Evolutionary conservation across 2,329 filamentous ascomycete species (phyloP).

Genomic region (Colletotrichum gigasporum): DNA sequence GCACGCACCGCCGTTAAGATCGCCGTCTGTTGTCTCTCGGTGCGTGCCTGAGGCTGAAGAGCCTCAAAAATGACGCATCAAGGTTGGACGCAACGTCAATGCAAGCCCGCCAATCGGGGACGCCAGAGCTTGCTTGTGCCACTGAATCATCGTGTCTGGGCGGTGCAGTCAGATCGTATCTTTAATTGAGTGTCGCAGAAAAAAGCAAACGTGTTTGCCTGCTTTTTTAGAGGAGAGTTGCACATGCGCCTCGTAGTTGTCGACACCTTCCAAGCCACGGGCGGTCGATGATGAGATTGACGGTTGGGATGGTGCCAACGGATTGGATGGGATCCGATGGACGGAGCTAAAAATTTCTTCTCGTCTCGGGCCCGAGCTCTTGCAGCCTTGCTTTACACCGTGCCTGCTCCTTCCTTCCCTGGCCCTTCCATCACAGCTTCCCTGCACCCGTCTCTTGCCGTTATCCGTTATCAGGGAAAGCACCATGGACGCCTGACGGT

Average conservation of each 20-base stretch:
- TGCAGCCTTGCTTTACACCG: background rate
- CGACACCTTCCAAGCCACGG: too few species aligned
- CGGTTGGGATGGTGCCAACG: background rate
- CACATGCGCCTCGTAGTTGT: too few species aligned
- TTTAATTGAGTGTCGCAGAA: background rate
- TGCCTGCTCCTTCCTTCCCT: background rate
- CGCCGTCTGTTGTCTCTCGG: slow-evolving; percentile 3
- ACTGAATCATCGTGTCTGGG: background rate
- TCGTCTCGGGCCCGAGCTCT: background rate
- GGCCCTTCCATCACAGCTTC: background rate
- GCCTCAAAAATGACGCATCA: slow-evolving; percentile 32
- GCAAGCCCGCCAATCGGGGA: slow-evolving; percentile 1
- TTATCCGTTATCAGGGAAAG: background rate
- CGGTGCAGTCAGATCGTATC: background rate
- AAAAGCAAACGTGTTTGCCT: slow-evolving; percentile 8
- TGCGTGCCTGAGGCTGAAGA: slow-evolving; percentile 28
- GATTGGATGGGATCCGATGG: too few species aligned
- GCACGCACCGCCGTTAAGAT: slow-evolving; percentile 2
- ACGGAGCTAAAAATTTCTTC: background rate
- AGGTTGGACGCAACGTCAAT: background rate
- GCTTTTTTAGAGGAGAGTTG: background rate
- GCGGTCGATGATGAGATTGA: too few species aligned
- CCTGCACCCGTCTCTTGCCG: slow-evolving; percentile 1
- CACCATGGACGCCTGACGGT: too few species aligned
- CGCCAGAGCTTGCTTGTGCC: slow-evolving; percentile 13